A percentile compares a stretch with the other conserved stretches of the same genome.
Evolutionary conservation across 495 filamentous ascomycete species (phyloP).

Genomic region (Pseudevernia furfuracea): DNA sequence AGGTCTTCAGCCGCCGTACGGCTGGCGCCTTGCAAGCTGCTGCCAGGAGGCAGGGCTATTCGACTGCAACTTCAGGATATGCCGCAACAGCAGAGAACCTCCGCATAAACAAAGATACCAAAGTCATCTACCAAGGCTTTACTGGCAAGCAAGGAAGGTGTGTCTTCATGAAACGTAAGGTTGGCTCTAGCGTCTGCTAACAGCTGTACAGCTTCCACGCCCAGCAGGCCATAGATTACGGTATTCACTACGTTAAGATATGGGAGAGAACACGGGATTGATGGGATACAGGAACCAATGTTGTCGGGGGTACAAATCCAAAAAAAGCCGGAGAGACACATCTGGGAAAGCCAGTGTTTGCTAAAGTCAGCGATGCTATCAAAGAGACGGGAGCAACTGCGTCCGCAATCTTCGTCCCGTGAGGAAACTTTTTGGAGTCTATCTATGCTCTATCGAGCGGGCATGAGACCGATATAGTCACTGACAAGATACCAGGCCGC

Average conservation of each 20-base stretch:
- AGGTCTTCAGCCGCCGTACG: conserved; percentile 47
- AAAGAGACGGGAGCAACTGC: conserved; percentile 86
- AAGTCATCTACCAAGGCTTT: conserved; percentile 95
- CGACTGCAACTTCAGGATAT: conserved; percentile 62
- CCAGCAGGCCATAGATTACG: conserved; percentile 94
- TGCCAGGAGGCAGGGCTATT: conserved; percentile 57
- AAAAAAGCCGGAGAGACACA: conserved; percentile 92
- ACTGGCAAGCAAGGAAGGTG: conserved; percentile 98
- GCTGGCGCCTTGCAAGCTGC: conserved; percentile 42
- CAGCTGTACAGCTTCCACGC: conserved; percentile 73
- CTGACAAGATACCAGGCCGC: conserved; percentile 51
- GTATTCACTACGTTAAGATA: conserved; percentile 42
- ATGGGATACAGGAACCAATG: conserved; percentile 67
- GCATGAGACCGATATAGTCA: background rate
- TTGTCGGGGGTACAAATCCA: conserved; percentile 96
- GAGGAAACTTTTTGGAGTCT: conserved; percentile 32
- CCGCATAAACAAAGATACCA: conserved; percentile 83
- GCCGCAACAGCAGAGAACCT: conserved; percentile 80
- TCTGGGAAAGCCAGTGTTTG: conserved; percentile 90
- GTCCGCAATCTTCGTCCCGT: conserved; percentile 97
- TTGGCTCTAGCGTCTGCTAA: conserved; percentile 20
- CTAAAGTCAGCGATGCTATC: conserved; percentile 76
- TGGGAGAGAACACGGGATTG: conserved; percentile 21
- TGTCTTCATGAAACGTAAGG: conserved; percentile 35
- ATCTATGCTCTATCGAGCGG: background rate